Evolutionary conservation across 257 asterid species (phyloP), one percentile per base, ranked within the genome.

Genomic region (Leonotis leonurus): DNA sequence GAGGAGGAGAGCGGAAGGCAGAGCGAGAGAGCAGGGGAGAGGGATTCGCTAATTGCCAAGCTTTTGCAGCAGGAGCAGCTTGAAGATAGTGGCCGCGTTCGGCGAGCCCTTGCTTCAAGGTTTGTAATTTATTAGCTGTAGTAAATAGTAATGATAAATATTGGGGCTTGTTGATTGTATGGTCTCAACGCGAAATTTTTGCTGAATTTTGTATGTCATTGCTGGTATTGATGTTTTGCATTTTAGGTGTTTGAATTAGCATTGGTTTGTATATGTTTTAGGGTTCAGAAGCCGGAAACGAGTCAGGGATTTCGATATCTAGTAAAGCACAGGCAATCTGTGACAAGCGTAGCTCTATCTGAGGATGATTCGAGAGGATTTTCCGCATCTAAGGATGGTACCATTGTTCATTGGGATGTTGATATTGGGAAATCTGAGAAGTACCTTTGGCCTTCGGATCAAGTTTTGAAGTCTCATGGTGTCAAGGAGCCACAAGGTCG

Each of bases 371-470:
- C 62, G 0, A 83, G 76, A 62, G 99, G 99, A 43, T 89, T 84
- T 81, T 92, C 99, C 46, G 88, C 95, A 62, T 92, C 99, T 22
- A 89, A 92, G 74, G 96, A 89, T 81, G 97, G 99, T 18, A 51
- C 64, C 63, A 86, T 92, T n/a, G 44, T 80, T 60, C 89, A 87
- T 39, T 89, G 99, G 99, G 95, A 92, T 60, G 85, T 86, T 68
- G 83, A 74, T 3, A 82, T 73, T 77, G 99, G 97, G 63, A 89
- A 85, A 73, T 56, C 77, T 37, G 97, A 87, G 41, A 89, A 82
- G 70, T 92, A 81, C 64, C 24, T 57, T 4, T 91, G 98, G 96
- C 96, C 96, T 48, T 80, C 83, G 51, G 82, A 76, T 39, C 87
- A 79, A 48, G 78, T 77, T 63, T 62, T 91, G 66, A 91, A 86